phyloP scores from a whole-genome alignment of 768 basidiomycete genomes.

The Phanerodontia chrysosporium region DNA sequence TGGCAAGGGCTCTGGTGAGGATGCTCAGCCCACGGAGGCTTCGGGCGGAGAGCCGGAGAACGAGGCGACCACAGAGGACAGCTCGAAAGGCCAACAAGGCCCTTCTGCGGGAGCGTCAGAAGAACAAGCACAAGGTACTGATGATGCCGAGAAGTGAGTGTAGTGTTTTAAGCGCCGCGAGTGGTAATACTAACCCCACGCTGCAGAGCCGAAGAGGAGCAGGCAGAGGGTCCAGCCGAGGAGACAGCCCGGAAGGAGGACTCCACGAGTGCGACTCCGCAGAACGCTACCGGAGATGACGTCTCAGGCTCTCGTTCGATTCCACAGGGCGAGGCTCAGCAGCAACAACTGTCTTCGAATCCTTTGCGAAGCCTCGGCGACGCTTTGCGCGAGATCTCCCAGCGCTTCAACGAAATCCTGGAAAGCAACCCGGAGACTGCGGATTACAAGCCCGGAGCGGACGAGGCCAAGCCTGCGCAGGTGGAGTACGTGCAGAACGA shows the following conservation, averaged over 20 bases:
- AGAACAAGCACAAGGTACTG: background rate
- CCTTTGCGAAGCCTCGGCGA: constrained; percentile 82
- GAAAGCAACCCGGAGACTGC: constrained; percentile 28
- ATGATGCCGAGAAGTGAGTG: background rate
- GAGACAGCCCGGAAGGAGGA: background rate
- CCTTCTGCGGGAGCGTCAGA: background rate
- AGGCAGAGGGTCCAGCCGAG: background rate
- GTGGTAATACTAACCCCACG: no score
- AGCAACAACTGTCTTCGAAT: constrained; percentile 35
- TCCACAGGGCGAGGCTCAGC: constrained; percentile 20
- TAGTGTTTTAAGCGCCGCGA: background rate
- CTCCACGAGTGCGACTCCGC: constrained; percentile 3
- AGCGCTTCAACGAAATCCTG: constrained; percentile 82
- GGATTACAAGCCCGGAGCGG: constrained; percentile 28
- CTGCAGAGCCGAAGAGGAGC: background rate
- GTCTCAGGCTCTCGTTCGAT: constrained; percentile 3
- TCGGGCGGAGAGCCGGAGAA: background rate
- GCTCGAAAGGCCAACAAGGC: background rate
- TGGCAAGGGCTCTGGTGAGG: constrained; percentile 13
- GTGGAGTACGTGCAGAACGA: constrained; percentile 77
- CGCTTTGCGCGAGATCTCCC: constrained; percentile 72
- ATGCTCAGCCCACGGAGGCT: background rate
- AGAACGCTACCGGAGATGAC: constrained; percentile 13
- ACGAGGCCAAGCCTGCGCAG: constrained; percentile 39
- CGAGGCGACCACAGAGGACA: background rate